Conservation (phyloP, 2,329 filamentous ascomycete species). For the Pestalotiopsis fici region DNA sequence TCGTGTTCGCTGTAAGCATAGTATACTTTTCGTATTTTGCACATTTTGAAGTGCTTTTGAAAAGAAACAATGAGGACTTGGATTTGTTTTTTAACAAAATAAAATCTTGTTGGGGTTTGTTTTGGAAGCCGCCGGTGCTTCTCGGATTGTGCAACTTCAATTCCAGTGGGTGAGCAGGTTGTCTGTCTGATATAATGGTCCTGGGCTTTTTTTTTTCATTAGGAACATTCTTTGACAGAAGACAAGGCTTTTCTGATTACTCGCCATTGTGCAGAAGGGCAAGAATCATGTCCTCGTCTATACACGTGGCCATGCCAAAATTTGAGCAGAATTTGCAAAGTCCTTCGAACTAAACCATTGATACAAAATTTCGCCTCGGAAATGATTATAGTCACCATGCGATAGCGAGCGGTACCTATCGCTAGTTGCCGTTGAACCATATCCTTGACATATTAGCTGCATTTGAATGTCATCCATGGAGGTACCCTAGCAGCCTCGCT, state of each 20-base stretch:
- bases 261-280: not conserved
- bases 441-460: no score
- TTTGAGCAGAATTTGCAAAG: no score
- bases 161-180: not conserved
- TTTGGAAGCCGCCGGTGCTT: not conserved
- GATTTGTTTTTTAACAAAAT: not conserved
- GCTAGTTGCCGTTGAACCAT: no score
- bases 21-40: constrained; percentile 4
- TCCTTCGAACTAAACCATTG: no score
- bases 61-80: not conserved
- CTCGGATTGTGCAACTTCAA: not conserved
- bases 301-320: no score
- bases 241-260: not conserved
- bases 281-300: not conserved
- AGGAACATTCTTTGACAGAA: not conserved
- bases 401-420: no score
- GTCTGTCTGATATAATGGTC: not conserved
- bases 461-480: no score
- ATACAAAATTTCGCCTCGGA: not conserved
- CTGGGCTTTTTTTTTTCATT: not conserved
- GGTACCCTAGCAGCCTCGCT: no score
- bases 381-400: no score
- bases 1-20: constrained; percentile 8
- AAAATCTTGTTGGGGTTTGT: not conserved
- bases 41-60: constrained; percentile 3